These are phyloP conservation scores for Periglandula ipomoeae DNA, from an alignment of 2,329 filamentous ascomycete genomes.

Conservation along the genomic window DNA sequence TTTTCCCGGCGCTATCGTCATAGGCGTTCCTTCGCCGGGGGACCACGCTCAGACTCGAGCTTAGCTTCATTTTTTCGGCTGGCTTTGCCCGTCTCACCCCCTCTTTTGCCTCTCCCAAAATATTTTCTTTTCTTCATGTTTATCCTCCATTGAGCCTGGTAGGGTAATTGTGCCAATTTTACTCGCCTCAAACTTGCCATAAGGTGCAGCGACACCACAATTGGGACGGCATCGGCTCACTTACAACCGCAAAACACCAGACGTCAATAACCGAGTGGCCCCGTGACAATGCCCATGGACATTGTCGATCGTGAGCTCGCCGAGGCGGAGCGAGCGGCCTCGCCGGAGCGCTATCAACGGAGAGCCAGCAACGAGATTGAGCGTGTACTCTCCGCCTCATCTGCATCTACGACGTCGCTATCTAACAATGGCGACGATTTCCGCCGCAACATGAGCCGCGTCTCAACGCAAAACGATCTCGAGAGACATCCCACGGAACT, in stretches of 20 bases:
- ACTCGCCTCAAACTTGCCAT: background rate
- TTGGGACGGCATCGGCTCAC: background rate
- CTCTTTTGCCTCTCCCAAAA: background rate
- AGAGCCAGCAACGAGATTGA: slow-evolving; percentile 48
- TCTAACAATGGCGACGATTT: slow-evolving; percentile 26
- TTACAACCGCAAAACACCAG: background rate
- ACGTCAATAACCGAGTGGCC: background rate
- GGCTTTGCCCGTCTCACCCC: background rate
- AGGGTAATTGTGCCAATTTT: background rate
- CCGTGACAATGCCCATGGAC: slow-evolving; percentile 32
- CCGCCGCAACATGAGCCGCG: slow-evolving; percentile 45
- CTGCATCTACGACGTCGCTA: slow-evolving; percentile 39
- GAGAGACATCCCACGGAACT: slow-evolving; percentile 62
- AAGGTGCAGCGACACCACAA: background rate
- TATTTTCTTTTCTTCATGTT: background rate
- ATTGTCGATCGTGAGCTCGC: slow-evolving; percentile 45
- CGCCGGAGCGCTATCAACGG: slow-evolving; percentile 26
- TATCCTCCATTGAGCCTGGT: background rate
- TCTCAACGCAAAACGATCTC: slow-evolving; percentile 58
- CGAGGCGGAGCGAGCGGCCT: slow-evolving; percentile 46
- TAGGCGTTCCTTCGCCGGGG: background rate
- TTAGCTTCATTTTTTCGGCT: too few relatives aligned
- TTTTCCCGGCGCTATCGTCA: background rate
- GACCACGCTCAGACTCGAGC: background rate
- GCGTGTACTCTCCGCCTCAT: slow-evolving; percentile 46